Conservation (phyloP, 2,329 filamentous ascomycete species). For the Ophiostoma ulmi region DNA sequence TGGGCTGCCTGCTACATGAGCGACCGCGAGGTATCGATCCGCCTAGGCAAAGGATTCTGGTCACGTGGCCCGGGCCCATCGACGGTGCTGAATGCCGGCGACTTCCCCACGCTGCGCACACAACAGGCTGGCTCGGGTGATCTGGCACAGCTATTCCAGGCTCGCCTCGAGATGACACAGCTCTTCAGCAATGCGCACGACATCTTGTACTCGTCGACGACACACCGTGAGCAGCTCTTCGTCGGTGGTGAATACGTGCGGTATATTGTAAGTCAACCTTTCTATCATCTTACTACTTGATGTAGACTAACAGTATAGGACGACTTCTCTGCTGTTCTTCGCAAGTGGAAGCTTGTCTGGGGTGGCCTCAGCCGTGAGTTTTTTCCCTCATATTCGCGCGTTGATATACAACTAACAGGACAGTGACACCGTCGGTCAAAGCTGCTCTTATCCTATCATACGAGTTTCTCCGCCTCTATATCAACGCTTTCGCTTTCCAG, state of each 20-base stretch:
- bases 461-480: constrained; percentile 67
- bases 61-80: constrained; percentile 64
- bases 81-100: constrained; percentile 58
- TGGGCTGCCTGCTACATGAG: constrained; percentile 63
- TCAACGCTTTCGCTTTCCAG: constrained; percentile 71
- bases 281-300: not conserved
- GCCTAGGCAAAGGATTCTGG: constrained; percentile 69
- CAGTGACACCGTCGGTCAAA: constrained; percentile 60
- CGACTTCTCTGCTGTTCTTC: constrained; percentile 63
- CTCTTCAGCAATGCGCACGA: constrained; percentile 71
- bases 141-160: constrained; percentile 64
- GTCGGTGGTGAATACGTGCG: constrained; percentile 67
- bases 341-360: constrained; percentile 67
- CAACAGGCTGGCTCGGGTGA: constrained; percentile 57
- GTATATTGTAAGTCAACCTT: constrained; percentile 48
- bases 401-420: not conserved
- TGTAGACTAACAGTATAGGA: constrained; percentile 38
- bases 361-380: constrained; percentile 57
- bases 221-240: constrained; percentile 64
- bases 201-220: constrained; percentile 65
- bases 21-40: constrained; percentile 63
- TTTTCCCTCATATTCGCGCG: not conserved
- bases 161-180: constrained; percentile 65
- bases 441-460: constrained; percentile 64
- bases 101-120: constrained; percentile 62